These are phyloP conservation scores for Linderniella brevidens DNA, from an alignment of 257 asterid genomes.

Conservation along the genomic window DNA sequence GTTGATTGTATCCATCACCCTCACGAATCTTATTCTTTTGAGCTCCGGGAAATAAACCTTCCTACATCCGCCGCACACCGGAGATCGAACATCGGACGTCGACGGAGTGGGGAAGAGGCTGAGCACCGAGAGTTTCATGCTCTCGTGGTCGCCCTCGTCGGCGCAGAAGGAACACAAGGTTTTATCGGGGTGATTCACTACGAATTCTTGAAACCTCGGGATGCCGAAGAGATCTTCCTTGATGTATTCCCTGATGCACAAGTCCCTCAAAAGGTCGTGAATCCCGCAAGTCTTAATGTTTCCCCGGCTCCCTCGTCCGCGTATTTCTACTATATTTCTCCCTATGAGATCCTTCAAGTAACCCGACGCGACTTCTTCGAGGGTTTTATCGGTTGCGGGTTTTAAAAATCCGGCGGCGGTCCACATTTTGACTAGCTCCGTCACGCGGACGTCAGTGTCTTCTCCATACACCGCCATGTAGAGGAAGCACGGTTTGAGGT, in stretches of 20 bases:
- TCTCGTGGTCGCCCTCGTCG: too few relatives aligned
- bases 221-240: not conserved
- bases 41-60: not conserved
- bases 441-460: not conserved
- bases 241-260: not conserved
- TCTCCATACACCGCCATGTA: not conserved
- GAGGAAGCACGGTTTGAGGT: slow-evolving; percentile 5
- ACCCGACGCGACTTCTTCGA: not conserved
- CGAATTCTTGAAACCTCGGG: not conserved
- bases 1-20: not conserved
- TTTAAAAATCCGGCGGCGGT: slow-evolving; percentile 3
- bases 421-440: not conserved
- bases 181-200: not conserved
- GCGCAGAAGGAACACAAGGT: not conserved
- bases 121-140: not conserved
- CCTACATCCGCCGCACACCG: not conserved
- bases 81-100: not conserved
- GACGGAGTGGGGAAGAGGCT: not conserved
- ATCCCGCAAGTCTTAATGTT: not conserved
- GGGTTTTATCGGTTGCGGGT: not conserved
- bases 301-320: not conserved
- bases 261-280: slow-evolving; percentile 1
- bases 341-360: slow-evolving; percentile 3
- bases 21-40: not conserved
- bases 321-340: not conserved